Conservation (phyloP, 306 rosid genomes). For the Carpinus fangiana region DNA sequence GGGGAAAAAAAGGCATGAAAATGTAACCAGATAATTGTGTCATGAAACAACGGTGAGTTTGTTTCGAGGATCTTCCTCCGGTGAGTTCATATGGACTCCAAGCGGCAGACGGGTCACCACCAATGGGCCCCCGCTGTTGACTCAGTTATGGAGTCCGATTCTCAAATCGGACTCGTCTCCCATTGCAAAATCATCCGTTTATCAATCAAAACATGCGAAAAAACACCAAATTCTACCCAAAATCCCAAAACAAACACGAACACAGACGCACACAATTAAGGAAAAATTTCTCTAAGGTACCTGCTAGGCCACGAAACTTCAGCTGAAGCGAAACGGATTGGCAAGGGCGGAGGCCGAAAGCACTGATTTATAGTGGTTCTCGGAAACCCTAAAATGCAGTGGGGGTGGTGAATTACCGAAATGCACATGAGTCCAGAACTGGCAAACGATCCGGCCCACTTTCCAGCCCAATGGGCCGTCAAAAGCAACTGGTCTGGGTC, state of each 20-base stretch:
- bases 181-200: neutral
- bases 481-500: neutral
- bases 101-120: slow-evolving; percentile 77
- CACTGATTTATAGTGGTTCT: slow-evolving; percentile 1
- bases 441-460: neutral
- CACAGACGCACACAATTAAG: neutral
- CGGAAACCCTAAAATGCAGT: slow-evolving; percentile 1
- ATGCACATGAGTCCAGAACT: neutral
- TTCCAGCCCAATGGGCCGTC: neutral
- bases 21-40: slow-evolving; percentile 49
- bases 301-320: neutral
- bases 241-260: too few species aligned
- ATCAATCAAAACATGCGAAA: neutral
- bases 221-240: too few species aligned
- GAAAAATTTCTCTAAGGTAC: neutral
- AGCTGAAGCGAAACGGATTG: neutral
- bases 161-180: neutral
- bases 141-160: slow-evolving; percentile 56
- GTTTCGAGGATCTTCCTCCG: slow-evolving; percentile 71
- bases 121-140: slow-evolving; percentile 69
- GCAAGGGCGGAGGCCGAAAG: neutral
- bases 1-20: too few species aligned
- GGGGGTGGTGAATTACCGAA: neutral
- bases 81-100: slow-evolving; percentile 58
- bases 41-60: slow-evolving; percentile 46